Conservation (phyloP, 2,329 filamentous ascomycete species). For the Hirsutella minnesotensis region DNA sequence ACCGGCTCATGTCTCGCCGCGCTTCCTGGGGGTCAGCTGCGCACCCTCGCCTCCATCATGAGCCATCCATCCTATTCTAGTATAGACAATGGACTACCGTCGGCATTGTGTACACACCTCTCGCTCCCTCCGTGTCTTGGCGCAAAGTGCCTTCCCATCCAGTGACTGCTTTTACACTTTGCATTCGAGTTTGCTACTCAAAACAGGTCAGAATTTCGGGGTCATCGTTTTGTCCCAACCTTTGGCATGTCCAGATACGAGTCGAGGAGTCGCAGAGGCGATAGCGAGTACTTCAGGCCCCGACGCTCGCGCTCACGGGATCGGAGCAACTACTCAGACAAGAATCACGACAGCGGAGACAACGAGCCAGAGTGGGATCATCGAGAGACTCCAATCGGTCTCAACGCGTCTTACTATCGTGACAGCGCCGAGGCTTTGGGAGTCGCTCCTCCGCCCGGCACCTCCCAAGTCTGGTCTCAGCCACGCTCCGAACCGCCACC, state of each 20-base stretch:
- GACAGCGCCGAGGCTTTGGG: conserved; percentile 15
- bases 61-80: too few relatives aligned
- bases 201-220: neutral
- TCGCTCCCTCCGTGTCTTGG: neutral
- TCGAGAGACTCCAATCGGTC: conserved; percentile 9
- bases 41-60: neutral
- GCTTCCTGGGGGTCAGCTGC: neutral
- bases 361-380: neutral
- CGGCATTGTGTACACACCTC: neutral
- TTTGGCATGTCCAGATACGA: conserved; percentile 11
- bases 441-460: conserved; percentile 10
- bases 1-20: too few relatives aligned
- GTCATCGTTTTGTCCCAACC: neutral
- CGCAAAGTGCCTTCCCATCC: neutral
- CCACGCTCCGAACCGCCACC: conserved; percentile 3
- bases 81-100: too few relatives aligned
- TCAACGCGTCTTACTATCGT: conserved; percentile 14
- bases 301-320: conserved; percentile 10
- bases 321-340: conserved; percentile 16
- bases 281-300: conserved; percentile 11
- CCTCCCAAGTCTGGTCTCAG: conserved; percentile 7
- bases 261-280: conserved; percentile 7
- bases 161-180: neutral
- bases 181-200: too few relatives aligned
- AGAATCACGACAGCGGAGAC: conserved; percentile 17